Evolutionary conservation across 306 rosid species (phyloP).

Genomic region (Mimosa bimucronata): DNA sequence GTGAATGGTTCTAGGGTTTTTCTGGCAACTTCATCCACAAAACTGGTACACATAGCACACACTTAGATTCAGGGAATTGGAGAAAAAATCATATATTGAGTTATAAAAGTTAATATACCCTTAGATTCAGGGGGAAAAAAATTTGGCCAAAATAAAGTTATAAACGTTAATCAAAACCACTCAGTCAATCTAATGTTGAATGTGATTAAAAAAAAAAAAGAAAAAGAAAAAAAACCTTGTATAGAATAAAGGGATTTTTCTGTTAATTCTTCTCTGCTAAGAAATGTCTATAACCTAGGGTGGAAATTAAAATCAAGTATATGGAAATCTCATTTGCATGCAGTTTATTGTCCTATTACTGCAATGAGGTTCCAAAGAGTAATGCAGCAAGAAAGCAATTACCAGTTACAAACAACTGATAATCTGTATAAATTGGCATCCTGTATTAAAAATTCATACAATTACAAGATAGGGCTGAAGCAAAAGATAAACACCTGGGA

Average conservation of each 20-base stretch:
- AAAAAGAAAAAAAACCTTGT: neutral
- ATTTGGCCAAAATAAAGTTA: too few species aligned
- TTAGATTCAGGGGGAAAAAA: too few species aligned
- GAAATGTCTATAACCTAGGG: neutral
- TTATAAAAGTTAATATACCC: neutral
- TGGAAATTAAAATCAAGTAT: neutral
- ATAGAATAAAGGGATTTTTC: neutral
- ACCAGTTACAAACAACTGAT: conserved; percentile 7
- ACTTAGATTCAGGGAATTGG: conserved; percentile 1
- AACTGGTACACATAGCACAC: conserved; percentile 48
- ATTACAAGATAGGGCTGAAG: conserved; percentile 8
- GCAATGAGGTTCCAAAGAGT: neutral
- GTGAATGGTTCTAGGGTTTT: conserved; percentile 64
- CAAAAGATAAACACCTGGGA: conserved; percentile 54
- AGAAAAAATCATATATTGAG: neutral
- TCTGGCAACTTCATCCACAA: conserved; percentile 67
- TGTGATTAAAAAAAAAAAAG: neutral
- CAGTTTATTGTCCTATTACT: conserved; percentile 15
- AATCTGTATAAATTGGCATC: conserved; percentile 2
- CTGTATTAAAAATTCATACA: conserved; percentile 10
- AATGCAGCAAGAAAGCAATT: conserved; percentile 15
- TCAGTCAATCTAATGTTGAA: neutral
- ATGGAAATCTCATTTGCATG: conserved; percentile 16
- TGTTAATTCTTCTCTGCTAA: neutral
- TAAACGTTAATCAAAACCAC: too few species aligned